Conservation (phyloP, 2,329 filamentous ascomycete genomes). For the Colletotrichum sidae region DNA sequence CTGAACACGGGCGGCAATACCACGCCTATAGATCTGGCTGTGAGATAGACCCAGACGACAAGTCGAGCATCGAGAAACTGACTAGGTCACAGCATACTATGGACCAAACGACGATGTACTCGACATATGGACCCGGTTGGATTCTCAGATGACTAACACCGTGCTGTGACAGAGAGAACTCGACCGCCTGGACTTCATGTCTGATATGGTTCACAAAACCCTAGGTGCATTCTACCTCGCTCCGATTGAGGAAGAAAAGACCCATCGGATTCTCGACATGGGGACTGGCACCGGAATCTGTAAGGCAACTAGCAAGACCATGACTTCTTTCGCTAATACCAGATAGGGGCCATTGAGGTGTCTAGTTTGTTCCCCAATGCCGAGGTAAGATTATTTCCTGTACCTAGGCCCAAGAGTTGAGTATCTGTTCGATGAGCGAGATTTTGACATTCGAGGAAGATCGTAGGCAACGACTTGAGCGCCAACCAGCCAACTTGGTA, state of each 20-base stretch:
- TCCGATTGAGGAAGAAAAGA: conserved; percentile 14
- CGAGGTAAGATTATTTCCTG: not conserved
- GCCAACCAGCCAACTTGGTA: conserved; percentile 19
- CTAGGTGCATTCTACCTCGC: conserved; percentile 5
- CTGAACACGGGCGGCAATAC: too few relatives aligned
- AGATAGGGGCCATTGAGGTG: conserved; percentile 18
- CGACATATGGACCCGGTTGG: too few relatives aligned
- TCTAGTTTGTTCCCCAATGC: conserved; percentile 4
- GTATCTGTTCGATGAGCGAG: too few relatives aligned
- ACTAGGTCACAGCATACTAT: too few relatives aligned
- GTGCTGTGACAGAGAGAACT: conserved; percentile 9
- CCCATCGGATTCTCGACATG: conserved; percentile 62
- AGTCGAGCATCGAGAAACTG: too few relatives aligned
- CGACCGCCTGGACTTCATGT: conserved; percentile 14
- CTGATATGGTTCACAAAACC: too few relatives aligned
- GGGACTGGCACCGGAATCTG: conserved; percentile 73
- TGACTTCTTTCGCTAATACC: not conserved
- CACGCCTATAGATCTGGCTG: too few relatives aligned
- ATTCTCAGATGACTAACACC: not conserved
- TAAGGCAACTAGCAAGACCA: not conserved
- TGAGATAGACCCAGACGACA: too few relatives aligned
- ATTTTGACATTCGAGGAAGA: not conserved
- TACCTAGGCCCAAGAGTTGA: too few relatives aligned
- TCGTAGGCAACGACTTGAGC: conserved; percentile 22
- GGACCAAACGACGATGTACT: too few relatives aligned